phyloP scores from a whole-genome alignment of 2,329 filamentous ascomycete genomes.

The Fusarium sterilihyphosum region DNA sequence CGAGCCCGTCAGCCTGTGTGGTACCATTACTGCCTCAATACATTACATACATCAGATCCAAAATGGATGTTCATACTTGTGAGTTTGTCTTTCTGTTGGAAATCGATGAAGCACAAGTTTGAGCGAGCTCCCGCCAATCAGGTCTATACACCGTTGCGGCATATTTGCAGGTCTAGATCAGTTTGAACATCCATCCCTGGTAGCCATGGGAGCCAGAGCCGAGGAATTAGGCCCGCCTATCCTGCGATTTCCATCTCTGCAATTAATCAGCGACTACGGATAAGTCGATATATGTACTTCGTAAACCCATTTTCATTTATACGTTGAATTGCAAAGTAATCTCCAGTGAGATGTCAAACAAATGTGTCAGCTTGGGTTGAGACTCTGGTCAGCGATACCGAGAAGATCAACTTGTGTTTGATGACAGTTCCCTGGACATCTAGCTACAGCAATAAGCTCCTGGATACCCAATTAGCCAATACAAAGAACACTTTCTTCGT shows the following conservation, averaged over 20 bases:
- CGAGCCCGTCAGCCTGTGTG: constrained; percentile 13
- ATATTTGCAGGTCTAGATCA: constrained; percentile 41
- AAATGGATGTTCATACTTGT: not conserved
- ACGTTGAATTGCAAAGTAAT: not conserved
- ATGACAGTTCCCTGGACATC: not conserved
- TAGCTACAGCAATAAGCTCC: not conserved
- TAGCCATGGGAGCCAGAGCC: constrained; percentile 34
- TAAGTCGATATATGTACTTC: not conserved
- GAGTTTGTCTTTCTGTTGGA: constrained; percentile 6
- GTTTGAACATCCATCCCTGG: constrained; percentile 34
- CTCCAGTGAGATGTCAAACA: not conserved
- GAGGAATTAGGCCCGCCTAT: constrained; percentile 43
- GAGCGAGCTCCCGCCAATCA: constrained; percentile 38
- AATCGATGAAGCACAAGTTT: constrained; percentile 29
- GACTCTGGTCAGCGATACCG: not conserved
- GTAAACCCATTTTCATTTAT: not conserved
- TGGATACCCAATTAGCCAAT: not conserved
- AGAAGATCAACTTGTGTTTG: not conserved
- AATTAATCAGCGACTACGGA: constrained; percentile 9
- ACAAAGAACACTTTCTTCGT: constrained; percentile 13
- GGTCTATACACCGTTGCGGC: constrained; percentile 28
- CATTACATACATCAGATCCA: not conserved
- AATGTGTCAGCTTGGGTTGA: not conserved
- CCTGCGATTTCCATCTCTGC: constrained; percentile 29
- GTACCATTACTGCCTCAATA: not conserved